Percentiles rank a stretch among this genome's conserved stretches.
These are phyloP conservation scores for Cercospora brassicicola DNA, from an alignment of 2,329 filamentous ascomycete genomes.

Conservation along the genomic window DNA sequence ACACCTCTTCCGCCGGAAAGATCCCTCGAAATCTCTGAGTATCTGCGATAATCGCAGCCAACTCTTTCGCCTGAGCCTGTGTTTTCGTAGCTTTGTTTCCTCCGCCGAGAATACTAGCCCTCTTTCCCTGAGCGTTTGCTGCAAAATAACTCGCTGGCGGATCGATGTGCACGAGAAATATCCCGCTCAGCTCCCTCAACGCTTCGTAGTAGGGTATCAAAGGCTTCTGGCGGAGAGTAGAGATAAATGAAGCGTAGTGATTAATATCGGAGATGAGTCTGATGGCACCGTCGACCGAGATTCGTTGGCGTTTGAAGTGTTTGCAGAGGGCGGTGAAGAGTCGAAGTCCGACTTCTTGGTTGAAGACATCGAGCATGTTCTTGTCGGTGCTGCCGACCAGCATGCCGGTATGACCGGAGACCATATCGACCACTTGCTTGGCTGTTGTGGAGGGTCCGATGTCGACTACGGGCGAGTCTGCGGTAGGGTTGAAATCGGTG, in stretches of 20 bases:
- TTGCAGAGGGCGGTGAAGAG: slow-evolving; percentile 93
- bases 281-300: slow-evolving; percentile 85
- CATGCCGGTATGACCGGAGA: slow-evolving; percentile 88
- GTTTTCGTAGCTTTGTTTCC: slow-evolving; percentile 42
- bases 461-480: slow-evolving; percentile 47
- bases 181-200: slow-evolving; percentile 86
- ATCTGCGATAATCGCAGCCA: slow-evolving; percentile 93
- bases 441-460: slow-evolving; percentile 79
- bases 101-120: slow-evolving; percentile 29
- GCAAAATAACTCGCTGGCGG: slow-evolving; percentile 34
- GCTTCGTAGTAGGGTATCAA: slow-evolving; percentile 88
- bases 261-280: slow-evolving; percentile 97
- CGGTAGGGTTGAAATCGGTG: slow-evolving; percentile 82
- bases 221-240: slow-evolving; percentile 77
- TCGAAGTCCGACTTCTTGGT: slow-evolving; percentile 91
- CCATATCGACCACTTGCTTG: slow-evolving; percentile 75
- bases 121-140: slow-evolving; percentile 26
- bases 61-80: slow-evolving; percentile 81
- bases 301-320: slow-evolving; percentile 91
- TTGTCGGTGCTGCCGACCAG: slow-evolving; percentile 94
- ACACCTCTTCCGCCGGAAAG: slow-evolving; percentile 93
- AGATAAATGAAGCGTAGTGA: slow-evolving; percentile 82
- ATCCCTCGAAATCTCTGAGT: slow-evolving; percentile 85
- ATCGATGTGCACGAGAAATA: slow-evolving; percentile 76
- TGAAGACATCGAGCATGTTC: slow-evolving; percentile 97